These are phyloP conservation scores for Globisporangium carolinianum DNA, from an alignment of 352 stramenopile species.

Conservation along the genomic window DNA sequence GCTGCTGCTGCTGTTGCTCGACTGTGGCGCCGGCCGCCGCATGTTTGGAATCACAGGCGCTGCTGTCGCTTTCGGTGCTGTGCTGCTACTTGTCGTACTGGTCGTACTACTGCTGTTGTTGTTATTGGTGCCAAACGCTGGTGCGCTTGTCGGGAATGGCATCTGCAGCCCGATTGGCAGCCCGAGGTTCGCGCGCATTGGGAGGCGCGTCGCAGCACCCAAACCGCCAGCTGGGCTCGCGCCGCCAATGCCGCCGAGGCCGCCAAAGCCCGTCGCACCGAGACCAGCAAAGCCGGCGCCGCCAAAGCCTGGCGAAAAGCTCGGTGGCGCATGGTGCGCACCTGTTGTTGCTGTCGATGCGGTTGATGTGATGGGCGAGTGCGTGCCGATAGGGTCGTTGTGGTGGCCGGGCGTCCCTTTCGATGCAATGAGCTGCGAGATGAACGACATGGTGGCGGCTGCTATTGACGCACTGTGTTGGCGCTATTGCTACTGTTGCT, in stretches of 20 bases:
- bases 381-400: neutral
- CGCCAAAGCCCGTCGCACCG: slow-evolving; percentile 1
- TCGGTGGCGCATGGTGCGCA: neutral
- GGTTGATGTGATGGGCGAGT: neutral
- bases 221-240: slow-evolving; percentile 3
- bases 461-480: neutral
- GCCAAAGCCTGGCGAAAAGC: slow-evolving; percentile 4
- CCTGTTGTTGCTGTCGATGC: slow-evolving; percentile 1
- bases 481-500: neutral
- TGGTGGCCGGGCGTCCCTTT: slow-evolving; percentile 9
- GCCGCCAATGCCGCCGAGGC: slow-evolving; percentile 6
- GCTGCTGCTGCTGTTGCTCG: neutral
- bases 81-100: slow-evolving; percentile 1
- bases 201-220: slow-evolving; percentile 3
- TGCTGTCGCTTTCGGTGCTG: neutral
- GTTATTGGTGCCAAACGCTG: neutral
- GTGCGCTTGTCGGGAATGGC: slow-evolving; percentile 8
- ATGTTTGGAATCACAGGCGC: slow-evolving; percentile 11
- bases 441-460: slow-evolving; percentile 10
- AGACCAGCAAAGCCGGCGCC: slow-evolving; percentile 3
- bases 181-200: slow-evolving; percentile 14
- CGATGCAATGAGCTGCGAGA: slow-evolving; percentile 16
- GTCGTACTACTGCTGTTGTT: neutral
- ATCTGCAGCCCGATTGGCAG: slow-evolving; percentile 16
- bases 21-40: slow-evolving; percentile 4